phyloP scores from a whole-genome alignment of 148 eudicot genomes.

The Camellia japonica region DNA sequence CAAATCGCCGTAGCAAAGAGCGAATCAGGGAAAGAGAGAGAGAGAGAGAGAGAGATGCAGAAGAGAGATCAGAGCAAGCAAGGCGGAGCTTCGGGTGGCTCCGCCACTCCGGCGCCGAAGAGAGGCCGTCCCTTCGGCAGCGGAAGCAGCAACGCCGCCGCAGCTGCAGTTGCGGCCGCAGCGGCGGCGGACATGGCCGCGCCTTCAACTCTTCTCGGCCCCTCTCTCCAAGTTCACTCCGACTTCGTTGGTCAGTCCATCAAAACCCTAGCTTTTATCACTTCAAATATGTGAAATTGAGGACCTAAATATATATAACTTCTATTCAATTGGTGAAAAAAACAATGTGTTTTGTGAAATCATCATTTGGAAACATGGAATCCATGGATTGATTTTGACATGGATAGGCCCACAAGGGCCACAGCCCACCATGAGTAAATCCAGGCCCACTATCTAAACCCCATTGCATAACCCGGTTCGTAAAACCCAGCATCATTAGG shows the following conservation, averaged over 20 bases:
- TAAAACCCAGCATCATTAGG: no score
- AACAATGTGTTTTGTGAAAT: neutral
- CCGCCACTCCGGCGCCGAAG: conserved; percentile 60
- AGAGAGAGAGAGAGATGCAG: conserved; percentile 52
- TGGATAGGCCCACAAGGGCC: no score
- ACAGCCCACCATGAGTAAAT: no score
- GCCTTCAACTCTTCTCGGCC: conserved; percentile 74
- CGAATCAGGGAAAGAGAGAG: no score
- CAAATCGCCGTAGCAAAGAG: neutral
- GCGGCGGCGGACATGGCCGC: conserved; percentile 47
- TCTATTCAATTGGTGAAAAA: neutral
- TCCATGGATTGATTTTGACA: no score
- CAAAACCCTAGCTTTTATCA: conserved; percentile 26
- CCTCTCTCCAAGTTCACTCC: conserved; percentile 81
- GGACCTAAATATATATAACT: neutral
- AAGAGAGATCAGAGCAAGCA: conserved; percentile 68
- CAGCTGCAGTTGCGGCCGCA: conserved; percentile 33
- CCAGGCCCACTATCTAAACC: no score
- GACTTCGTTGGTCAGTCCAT: conserved; percentile 67
- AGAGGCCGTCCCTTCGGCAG: conserved; percentile 94
- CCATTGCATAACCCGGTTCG: no score
- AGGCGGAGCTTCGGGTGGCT: conserved; percentile 47
- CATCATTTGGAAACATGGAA: no score
- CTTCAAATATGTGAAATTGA: neutral
- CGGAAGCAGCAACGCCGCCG: conserved; percentile 45